Evolutionary conservation across 2,329 filamentous ascomycete species (phyloP).

Genomic region (Coniochaeta ligniaria): DNA sequence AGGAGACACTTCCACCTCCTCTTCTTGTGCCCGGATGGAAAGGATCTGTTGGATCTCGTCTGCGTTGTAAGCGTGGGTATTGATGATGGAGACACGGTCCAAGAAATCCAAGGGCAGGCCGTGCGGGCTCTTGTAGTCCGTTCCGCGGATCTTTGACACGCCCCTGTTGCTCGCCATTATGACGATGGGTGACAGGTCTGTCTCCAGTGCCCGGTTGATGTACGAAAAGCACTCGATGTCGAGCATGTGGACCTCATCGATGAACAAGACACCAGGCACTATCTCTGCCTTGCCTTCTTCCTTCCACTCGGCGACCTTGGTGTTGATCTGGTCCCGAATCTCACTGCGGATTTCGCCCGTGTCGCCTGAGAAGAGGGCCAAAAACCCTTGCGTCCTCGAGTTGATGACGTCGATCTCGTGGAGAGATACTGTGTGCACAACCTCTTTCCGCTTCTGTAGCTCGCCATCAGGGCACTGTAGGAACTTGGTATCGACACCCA

Average conservation of each 20-base stretch:
- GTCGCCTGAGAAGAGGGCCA: constrained; percentile 95
- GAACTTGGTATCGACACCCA: constrained; percentile 98
- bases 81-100: constrained; percentile 92
- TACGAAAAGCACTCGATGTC: constrained; percentile 99
- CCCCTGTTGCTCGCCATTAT: constrained; percentile 99
- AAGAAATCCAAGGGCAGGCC: constrained; percentile 93
- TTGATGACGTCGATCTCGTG: constrained; percentile 99
- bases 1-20: constrained; percentile 85
- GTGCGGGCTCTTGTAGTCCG: constrained; percentile 87
- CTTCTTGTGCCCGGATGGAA: constrained; percentile 86
- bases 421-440: constrained; percentile 91
- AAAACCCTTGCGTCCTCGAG: constrained; percentile 94
- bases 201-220: constrained; percentile 93
- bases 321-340: constrained; percentile 98
- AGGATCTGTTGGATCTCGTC: constrained; percentile 92
- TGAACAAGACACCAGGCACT: constrained; percentile 92
- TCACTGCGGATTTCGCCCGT: constrained; percentile 97
- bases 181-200: constrained; percentile 90
- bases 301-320: constrained; percentile 97
- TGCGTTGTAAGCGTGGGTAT: constrained; percentile 73
- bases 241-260: constrained; percentile 99
- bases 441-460: constrained; percentile 93
- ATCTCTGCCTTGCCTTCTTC: constrained; percentile 99
- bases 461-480: constrained; percentile 96
- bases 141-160: constrained; percentile 84